Percentiles rank a stretch among this genome's conserved stretches.
These are phyloP conservation scores for Cytospora piceicola DNA, from an alignment of 2,329 filamentous ascomycete species.

Conservation along the genomic window DNA sequence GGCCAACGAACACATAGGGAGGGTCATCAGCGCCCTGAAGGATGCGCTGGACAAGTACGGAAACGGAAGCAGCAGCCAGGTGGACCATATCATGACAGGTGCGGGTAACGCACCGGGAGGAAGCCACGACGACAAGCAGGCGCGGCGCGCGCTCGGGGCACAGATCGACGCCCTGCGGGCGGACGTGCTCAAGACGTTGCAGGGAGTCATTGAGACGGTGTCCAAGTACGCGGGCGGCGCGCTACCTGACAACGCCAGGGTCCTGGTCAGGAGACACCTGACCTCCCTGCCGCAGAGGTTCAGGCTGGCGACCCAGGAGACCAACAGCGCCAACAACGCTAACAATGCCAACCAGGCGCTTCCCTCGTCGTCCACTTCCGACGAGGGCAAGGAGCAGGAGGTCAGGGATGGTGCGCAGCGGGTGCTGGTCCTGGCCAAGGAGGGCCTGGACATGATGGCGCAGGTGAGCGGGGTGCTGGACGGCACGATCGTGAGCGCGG, in stretches of 20 bases:
- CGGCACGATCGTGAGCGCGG: conserved; percentile 86
- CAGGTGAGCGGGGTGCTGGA: conserved; percentile 89
- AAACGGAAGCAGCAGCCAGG: conserved; percentile 32
- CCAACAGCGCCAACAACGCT: conserved; percentile 37
- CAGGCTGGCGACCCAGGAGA: conserved; percentile 64
- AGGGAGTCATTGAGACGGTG: conserved; percentile 80
- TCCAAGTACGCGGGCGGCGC: conserved; percentile 91
- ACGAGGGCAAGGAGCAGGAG: conserved; percentile 43
- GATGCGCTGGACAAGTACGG: conserved; percentile 82
- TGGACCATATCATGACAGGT: conserved; percentile 36
- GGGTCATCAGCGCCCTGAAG: conserved; percentile 74
- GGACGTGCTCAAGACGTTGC: conserved; percentile 78
- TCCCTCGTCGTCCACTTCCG: conserved; percentile 39
- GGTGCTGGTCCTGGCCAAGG: conserved; percentile 83
- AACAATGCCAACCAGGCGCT: conserved; percentile 32
- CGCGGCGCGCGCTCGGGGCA: conserved; percentile 55
- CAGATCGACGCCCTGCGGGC: conserved; percentile 69
- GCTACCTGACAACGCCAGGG: conserved; percentile 83
- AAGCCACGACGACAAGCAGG: conserved; percentile 36
- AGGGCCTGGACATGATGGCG: conserved; percentile 91
- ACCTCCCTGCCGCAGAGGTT: conserved; percentile 84
- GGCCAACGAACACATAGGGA: conserved; percentile 80
- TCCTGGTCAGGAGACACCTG: conserved; percentile 81
- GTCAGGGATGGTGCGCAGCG: conserved; percentile 67
- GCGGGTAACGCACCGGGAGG: conserved; percentile 21